Evolutionary conservation across 352 stramenopile species (phyloP).

Genomic region (Pilasporangium apinafurcum): DNA sequence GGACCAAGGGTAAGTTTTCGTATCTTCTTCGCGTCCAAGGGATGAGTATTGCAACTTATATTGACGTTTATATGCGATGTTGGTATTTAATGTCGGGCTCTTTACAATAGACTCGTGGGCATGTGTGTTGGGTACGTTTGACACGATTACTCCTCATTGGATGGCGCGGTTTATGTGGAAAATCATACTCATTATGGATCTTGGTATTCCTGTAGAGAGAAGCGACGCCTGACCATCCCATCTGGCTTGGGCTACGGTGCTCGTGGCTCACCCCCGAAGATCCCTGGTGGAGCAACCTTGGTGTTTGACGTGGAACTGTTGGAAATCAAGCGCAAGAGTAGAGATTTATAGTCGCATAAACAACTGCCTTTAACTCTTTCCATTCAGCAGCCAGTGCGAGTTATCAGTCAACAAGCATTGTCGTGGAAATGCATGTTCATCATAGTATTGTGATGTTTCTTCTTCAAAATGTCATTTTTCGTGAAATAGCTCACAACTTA

Average conservation of each 20-base stretch:
- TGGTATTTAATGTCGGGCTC: too few relatives aligned
- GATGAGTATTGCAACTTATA: background rate
- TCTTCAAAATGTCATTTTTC: too few relatives aligned
- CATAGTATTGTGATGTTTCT: too few relatives aligned
- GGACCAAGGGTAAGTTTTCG: constrained; percentile 64
- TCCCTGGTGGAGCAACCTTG: constrained; percentile 91
- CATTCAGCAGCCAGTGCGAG: background rate
- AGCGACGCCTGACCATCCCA: constrained; percentile 82
- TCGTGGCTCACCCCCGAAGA: constrained; percentile 88
- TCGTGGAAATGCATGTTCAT: too few relatives aligned
- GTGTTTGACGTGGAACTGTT: constrained; percentile 98
- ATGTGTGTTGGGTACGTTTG: constrained; percentile 83
- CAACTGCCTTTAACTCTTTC: constrained; percentile 21
- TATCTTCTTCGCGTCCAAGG: background rate
- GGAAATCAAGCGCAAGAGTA: constrained; percentile 83
- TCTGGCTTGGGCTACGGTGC: constrained; percentile 93
- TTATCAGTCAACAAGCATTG: too few relatives aligned
- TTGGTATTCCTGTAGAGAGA: constrained; percentile 44
- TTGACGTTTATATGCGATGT: constrained; percentile 4
- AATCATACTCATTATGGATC: constrained; percentile 1
- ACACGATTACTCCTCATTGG: background rate
- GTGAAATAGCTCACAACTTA: too few relatives aligned
- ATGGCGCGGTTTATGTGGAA: background rate
- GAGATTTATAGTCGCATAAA: constrained; percentile 40
- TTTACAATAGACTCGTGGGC: constrained; percentile 74